These are phyloP conservation scores for Leucoagaricus sp. DNA, from an alignment of 1,284 basidiomycete species.

Conservation along the genomic window DNA sequence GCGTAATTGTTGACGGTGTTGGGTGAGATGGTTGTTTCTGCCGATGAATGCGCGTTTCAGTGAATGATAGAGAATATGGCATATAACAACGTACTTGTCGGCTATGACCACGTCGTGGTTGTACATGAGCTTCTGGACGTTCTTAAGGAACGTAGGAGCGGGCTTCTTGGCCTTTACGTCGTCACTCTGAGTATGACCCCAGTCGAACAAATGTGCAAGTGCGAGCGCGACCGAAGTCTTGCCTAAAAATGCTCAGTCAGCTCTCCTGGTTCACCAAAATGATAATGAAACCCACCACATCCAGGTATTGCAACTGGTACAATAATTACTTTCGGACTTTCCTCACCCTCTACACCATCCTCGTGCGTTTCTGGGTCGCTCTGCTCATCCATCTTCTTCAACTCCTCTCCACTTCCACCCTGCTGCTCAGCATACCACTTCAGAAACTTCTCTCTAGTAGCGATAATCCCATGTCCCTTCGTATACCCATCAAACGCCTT, in stretches of 20 bases:
- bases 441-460: slow-evolving; percentile 81
- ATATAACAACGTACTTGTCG: slow-evolving; percentile 74
- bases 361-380: too few species aligned
- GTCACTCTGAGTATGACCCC: slow-evolving; percentile 92
- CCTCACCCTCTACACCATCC: slow-evolving; percentile 28
- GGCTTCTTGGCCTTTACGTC: slow-evolving; percentile 83
- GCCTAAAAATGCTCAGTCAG: slow-evolving; percentile 44
- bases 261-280: background rate
- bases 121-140: slow-evolving; percentile 65
- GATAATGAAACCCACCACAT: slow-evolving; percentile 55
- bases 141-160: slow-evolving; percentile 76
- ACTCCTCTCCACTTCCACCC: slow-evolving; percentile 26
- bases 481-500: slow-evolving; percentile 65
- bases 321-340: slow-evolving; percentile 81
- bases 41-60: too few species aligned
- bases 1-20: slow-evolving; percentile 75
- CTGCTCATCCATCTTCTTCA: slow-evolving; percentile 20
- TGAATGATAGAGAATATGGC: background rate
- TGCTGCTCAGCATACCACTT: slow-evolving; percentile 58
- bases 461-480: slow-evolving; percentile 83
- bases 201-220: slow-evolving; percentile 76
- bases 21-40: slow-evolving; percentile 86
- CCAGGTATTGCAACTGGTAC: slow-evolving; percentile 92
- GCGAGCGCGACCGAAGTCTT: slow-evolving; percentile 90
- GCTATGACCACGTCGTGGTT: slow-evolving; percentile 82